Evolutionary conservation across 495 filamentous ascomycete genomes (phyloP).

Genomic region (Penicillium pancosmium): DNA sequence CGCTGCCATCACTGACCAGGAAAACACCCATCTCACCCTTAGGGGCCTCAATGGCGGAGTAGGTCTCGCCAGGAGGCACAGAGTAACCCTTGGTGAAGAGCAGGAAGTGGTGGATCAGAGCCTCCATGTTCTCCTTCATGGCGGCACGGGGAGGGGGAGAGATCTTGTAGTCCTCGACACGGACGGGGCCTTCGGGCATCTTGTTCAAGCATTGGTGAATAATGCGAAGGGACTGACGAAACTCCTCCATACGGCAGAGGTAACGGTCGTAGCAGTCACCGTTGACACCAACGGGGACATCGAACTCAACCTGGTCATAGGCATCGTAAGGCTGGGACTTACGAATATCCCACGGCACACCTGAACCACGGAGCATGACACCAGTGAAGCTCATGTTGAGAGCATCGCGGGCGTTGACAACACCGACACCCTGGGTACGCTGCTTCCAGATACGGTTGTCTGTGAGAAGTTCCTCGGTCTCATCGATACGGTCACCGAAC

Average conservation of each 20-base stretch:
- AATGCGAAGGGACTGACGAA: slow-evolving; percentile 95
- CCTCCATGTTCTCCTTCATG: slow-evolving; percentile 99
- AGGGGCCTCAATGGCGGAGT: slow-evolving; percentile 94
- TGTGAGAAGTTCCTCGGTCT: slow-evolving; percentile 97
- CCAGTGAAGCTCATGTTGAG: slow-evolving; percentile 95
- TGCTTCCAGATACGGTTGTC: slow-evolving; percentile 99
- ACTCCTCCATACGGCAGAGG: slow-evolving; percentile 99
- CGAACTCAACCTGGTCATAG: slow-evolving; percentile 96
- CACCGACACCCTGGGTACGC: slow-evolving; percentile 87
- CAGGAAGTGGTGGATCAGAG: slow-evolving; percentile 98
- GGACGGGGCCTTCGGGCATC: slow-evolving; percentile 93
- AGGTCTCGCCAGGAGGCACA: slow-evolving; percentile 98
- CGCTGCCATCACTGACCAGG: slow-evolving; percentile 93
- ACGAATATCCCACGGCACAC: slow-evolving; percentile 96
- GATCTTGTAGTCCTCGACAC: slow-evolving; percentile 98
- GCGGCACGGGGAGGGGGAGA: slow-evolving; percentile 93
- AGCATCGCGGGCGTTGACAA: slow-evolving; percentile 88
- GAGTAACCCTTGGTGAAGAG: slow-evolving; percentile 98
- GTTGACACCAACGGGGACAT: slow-evolving; percentile 94
- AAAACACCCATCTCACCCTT: slow-evolving; percentile 99
- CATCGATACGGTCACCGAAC: slow-evolving; percentile 98
- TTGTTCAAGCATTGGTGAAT: slow-evolving; percentile 99
- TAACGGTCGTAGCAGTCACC: slow-evolving; percentile 99
- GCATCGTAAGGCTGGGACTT: slow-evolving; percentile 97
- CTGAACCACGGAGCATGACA: slow-evolving; percentile 96